Evolutionary conservation across 2,329 filamentous ascomycete species (phyloP), one percentile per base, ranked within the genome.

Genomic region (Escovopsis sp.): DNA sequence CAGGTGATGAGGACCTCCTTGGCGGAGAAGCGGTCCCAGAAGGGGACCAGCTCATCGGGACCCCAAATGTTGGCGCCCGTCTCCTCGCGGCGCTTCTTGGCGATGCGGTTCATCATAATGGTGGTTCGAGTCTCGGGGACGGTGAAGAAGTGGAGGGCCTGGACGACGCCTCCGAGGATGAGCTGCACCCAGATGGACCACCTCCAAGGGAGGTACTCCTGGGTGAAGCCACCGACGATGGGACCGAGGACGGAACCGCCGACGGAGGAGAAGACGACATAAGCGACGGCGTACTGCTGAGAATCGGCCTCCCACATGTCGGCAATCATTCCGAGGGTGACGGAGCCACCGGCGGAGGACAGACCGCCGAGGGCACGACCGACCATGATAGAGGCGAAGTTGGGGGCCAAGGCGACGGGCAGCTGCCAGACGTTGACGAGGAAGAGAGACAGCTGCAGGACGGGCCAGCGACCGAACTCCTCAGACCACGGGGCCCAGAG

Each of bases 401-500:
- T 87, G 8, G 76, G 77, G 0, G 82, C 81, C 34, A 87, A 61
- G 1, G 73, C 82, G 27, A 85, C 80, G 5, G 79, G 80, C 0
- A 87, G 58, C 48, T 84, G 80, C 68, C 73, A 91, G 42, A 89
- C 59, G 51, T 91, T 91, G 58, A 88, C 82, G 10, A 91, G 64
- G 48, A 82, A 71, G 41, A 91, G 62, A 32, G 77, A 83, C 20
- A 71, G 61, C 66, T 89, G 84, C 16, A 89, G 67, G 42, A 91
- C 72, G 2, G 79, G 79, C 65, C 78, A 82, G 39, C 85, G 75
- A 15, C 85, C 85, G 39, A 89, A 67, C 53, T 91, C 85, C 57
- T 93, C 85, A 37, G 76, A 83, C 82, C 84, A 91, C 0, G 85
- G 85, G 0, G 85, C 85, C 85, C 85, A 91, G 0, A 89, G 70